Percentiles rank a stretch among this genome's conserved stretches.
phyloP scores from a whole-genome alignment of 495 filamentous ascomycete genomes.

The Aspergillus egyptiacus region DNA sequence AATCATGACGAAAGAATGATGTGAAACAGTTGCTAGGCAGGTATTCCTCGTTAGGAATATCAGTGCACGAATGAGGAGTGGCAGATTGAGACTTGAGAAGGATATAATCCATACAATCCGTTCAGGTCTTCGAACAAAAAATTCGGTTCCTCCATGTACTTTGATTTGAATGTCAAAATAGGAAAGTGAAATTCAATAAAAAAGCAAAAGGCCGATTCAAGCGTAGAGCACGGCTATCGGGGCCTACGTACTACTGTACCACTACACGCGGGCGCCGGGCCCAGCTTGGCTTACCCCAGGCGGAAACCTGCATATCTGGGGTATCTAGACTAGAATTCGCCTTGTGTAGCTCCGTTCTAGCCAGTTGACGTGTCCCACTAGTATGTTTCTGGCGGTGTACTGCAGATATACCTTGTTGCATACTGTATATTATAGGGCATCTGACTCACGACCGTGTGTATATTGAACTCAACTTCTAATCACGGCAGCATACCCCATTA shows the following conservation, averaged over 20 bases:
- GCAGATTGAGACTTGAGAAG: conserved; percentile 5
- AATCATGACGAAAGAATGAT: conserved; percentile 1
- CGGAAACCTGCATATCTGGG: neutral
- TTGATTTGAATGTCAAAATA: conserved; percentile 35
- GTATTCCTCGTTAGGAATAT: conserved; percentile 5
- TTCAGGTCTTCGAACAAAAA: conserved; percentile 25
- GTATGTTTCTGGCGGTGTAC: neutral
- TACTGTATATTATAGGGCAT: no score
- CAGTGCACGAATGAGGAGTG: conserved; percentile 2
- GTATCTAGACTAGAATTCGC: neutral
- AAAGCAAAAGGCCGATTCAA: neutral
- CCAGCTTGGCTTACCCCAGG: neutral
- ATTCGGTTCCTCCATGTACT: conserved; percentile 29
- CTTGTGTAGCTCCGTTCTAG: neutral
- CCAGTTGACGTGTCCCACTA: neutral
- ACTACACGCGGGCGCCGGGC: no score
- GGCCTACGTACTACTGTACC: neutral
- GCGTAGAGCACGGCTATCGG: neutral
- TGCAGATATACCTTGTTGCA: neutral
- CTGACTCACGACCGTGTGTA: no score
- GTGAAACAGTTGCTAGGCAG: conserved; percentile 2
- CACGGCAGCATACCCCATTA: no score
- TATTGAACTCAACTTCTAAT: no score
- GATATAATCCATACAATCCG: conserved; percentile 10
- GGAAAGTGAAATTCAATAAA: conserved; percentile 23